phyloP scores from a whole-genome alignment of 345 rosid genomes.

The Draba incana region DNA sequence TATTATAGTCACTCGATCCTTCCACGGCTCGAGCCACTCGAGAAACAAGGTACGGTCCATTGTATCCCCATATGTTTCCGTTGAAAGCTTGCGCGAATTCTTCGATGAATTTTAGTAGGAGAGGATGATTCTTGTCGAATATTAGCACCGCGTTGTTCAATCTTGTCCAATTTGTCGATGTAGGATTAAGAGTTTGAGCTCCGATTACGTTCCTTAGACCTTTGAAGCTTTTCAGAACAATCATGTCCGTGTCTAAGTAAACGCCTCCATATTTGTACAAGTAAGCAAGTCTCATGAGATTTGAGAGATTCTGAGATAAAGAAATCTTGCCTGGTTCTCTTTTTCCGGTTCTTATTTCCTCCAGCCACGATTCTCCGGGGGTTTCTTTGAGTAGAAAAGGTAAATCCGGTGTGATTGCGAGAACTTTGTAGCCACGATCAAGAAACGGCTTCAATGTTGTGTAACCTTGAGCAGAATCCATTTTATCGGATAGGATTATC shows the following conservation, averaged over 20 bases:
- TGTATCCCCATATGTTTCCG: conserved; percentile 83
- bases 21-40: conserved; percentile 55
- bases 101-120: conserved; percentile 60
- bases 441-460: conserved; percentile 59
- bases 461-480: conserved; percentile 62
- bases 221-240: conserved; percentile 55
- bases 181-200: conserved; percentile 60
- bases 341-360: conserved; percentile 55
- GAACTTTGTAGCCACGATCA: conserved; percentile 52
- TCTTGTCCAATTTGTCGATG: conserved; percentile 63
- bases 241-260: conserved; percentile 76
- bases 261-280: conserved; percentile 79
- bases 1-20: conserved; percentile 42
- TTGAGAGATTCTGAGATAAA: conserved; percentile 70
- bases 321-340: conserved; percentile 75
- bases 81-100: conserved; percentile 72
- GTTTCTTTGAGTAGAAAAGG: conserved; percentile 61
- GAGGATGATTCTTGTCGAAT: conserved; percentile 69
- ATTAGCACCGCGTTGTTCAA: conserved; percentile 73
- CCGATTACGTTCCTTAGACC: conserved; percentile 65
- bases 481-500: conserved; percentile 58
- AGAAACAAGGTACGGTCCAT: conserved; percentile 81
- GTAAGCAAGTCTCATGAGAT: conserved; percentile 64
- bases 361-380: conserved; percentile 64
- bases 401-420: conserved; percentile 66